These are phyloP conservation scores for Russula earlei DNA, from an alignment of 768 basidiomycete genomes.

Conservation along the genomic window DNA sequence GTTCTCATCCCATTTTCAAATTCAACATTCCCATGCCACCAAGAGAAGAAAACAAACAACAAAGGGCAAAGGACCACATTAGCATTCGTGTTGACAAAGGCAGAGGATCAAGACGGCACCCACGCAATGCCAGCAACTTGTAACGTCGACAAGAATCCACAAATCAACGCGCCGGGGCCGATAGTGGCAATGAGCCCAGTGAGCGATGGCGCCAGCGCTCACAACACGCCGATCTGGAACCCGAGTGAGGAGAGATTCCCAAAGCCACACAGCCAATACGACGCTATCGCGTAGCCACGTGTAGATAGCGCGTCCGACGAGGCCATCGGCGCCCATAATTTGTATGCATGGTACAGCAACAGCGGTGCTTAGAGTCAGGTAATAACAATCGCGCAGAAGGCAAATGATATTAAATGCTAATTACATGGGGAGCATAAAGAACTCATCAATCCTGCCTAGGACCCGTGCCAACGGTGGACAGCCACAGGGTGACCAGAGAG, in stretches of 20 bases:
- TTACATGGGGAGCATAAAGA: too few species aligned
- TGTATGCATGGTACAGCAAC: too few species aligned
- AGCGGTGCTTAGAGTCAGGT: too few species aligned
- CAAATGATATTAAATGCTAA: too few species aligned
- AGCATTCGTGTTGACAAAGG: background rate
- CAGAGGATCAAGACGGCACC: conserved; percentile 22
- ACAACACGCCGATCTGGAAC: conserved; percentile 74
- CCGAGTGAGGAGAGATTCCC: conserved; percentile 81
- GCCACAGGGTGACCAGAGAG: too few species aligned
- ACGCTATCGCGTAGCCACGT: conserved; percentile 74
- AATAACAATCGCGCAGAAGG: too few species aligned
- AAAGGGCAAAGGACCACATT: background rate
- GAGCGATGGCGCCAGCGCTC: conserved; percentile 59
- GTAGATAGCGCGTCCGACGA: conserved; percentile 46
- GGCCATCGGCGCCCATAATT: conserved; percentile 35
- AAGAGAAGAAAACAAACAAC: background rate
- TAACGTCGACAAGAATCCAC: conserved; percentile 58
- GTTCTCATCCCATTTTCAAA: too few species aligned
- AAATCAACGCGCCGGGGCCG: conserved; percentile 60
- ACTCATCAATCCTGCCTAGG: too few species aligned
- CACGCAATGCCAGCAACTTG: conserved; percentile 53
- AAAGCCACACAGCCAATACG: conserved; percentile 86
- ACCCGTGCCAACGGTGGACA: too few species aligned
- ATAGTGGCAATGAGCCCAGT: conserved; percentile 60
- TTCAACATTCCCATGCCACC: conserved; percentile 24